Base-by-base conservation (phyloP, 163 green algal genomes). In the Chlorella variabilis region DNA sequence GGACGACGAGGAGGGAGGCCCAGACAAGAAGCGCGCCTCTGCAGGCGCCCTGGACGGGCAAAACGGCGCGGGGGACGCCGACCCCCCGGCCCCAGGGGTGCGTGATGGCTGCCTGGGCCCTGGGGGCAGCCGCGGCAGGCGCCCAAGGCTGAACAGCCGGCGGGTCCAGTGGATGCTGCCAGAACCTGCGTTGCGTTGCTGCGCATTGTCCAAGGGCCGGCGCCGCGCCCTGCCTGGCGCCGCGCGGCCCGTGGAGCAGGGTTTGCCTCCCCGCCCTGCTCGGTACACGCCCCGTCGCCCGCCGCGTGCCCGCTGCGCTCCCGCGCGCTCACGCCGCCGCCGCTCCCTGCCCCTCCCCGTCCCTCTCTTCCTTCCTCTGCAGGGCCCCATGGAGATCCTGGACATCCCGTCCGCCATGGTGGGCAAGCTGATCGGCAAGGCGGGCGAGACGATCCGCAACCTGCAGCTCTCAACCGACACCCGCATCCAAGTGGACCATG, bases 361-460 rank as follows among this genome's bases (percentile, higher is more conserved):
- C 45, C 23, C 11, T 25, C n/a, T 18, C 71, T 33, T 36, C 49
- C 36, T 36, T 21, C 1, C 41, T 15, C 61, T 27, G n/a, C 61
- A 69, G 51, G 68, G 54, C 42, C 61, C 71, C 49, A 84, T 75
- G 49, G 80, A 85, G 48, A 45, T 73, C n/a, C 31, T 92, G 21
- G 84, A 93, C 34, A 93, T 96, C 62, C 90, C 92, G 3, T 80
- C 87, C 36, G 77, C 79, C 51, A 85, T 95, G 76, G 91, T 98
- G 27, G 96, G 96, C 65, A 94, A 95, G 77, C 86, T 99, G 48
- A 99, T 99, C 77, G 96, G 96, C 73, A 95, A 94, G 51, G 89
- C 84, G 3, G 97, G 96, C 20, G 94, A 96, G 61, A 99, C 96
- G 15, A 99, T 99, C 73, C 95, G 96, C 77, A 88, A 96, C 31